phyloP scores from a whole-genome alignment of 441 rosid species.

The Hura crepitans region DNA sequence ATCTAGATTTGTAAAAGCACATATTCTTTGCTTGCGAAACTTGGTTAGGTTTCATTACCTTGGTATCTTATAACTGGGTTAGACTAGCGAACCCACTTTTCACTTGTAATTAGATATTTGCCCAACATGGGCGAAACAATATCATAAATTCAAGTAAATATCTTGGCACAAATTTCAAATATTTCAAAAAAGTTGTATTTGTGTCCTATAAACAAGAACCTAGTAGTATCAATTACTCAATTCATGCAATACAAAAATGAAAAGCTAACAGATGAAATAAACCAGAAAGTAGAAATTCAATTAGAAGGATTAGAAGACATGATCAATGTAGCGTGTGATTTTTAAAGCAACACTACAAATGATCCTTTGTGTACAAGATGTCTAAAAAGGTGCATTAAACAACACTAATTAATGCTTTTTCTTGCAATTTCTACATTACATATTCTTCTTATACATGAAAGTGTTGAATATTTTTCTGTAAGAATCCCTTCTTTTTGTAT shows the following conservation, averaged over 20 bases:
- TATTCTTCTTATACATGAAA: neutral
- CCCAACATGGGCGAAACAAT: neutral
- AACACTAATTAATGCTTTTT: neutral
- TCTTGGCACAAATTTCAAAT: too few species aligned
- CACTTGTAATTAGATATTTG: too few species aligned
- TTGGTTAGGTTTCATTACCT: too few species aligned
- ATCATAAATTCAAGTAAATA: too few species aligned
- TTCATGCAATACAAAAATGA: neutral
- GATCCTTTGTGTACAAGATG: neutral
- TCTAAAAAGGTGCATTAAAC: neutral
- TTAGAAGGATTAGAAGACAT: neutral
- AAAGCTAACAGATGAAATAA: neutral
- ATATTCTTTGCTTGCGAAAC: too few species aligned
- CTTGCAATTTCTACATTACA: neutral
- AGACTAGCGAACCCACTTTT: too few species aligned
- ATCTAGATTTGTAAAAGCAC: too few species aligned
- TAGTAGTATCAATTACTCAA: neutral
- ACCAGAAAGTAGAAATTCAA: neutral
- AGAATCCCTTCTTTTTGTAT: neutral
- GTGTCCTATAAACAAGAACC: neutral
- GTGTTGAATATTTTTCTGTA: neutral
- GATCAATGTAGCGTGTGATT: neutral
- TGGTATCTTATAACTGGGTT: too few species aligned
- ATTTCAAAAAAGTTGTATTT: neutral
- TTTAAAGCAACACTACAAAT: neutral